A percentile compares a stretch with the other conserved stretches of the same genome.
These are phyloP conservation scores for Nasturtium officinale DNA, from an alignment of 345 rosid genomes.

Conservation along the genomic window DNA sequence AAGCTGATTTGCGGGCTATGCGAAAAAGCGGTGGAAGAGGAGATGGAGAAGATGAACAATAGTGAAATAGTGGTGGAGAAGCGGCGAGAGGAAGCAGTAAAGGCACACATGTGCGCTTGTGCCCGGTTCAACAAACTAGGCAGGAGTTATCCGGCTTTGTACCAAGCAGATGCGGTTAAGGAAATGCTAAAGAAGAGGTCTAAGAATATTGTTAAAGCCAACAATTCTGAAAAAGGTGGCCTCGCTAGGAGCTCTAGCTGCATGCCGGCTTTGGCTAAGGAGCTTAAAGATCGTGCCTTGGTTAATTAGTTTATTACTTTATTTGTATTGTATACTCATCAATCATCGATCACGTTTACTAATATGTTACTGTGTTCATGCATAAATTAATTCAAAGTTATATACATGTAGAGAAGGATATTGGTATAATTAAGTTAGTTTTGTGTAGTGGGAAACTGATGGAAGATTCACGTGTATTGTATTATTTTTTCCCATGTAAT, in stretches of 20 bases:
- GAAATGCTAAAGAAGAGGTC: conserved; percentile 65
- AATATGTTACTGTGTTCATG: too few relatives aligned
- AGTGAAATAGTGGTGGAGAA: conserved; percentile 44
- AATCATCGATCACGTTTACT: too few relatives aligned
- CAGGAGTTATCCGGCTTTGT: conserved; percentile 72
- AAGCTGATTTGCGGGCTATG: conserved; percentile 80
- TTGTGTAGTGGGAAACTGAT: conserved; percentile 13
- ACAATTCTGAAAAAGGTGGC: conserved; percentile 44
- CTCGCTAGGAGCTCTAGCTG: conserved; percentile 81
- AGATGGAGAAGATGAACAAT: conserved; percentile 56
- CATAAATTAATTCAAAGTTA: background rate
- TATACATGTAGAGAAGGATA: conserved; percentile 1
- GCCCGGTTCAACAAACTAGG: conserved; percentile 66
- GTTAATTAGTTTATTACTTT: conserved; percentile 33
- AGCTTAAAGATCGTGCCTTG: conserved; percentile 36
- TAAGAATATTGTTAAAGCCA: conserved; percentile 36
- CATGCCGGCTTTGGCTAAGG: conserved; percentile 66
- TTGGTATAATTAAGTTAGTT: background rate
- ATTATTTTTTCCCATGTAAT: background rate
- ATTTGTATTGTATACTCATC: background rate
- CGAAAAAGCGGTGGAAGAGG: conserved; percentile 69
- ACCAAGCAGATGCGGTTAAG: conserved; percentile 85
- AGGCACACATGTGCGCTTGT: conserved; percentile 68
- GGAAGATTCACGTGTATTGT: background rate
- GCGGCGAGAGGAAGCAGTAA: conserved; percentile 63